Evolutionary conservation across 2,329 filamentous ascomycete species (phyloP).

Genomic region (Colletotrichum australisinense): DNA sequence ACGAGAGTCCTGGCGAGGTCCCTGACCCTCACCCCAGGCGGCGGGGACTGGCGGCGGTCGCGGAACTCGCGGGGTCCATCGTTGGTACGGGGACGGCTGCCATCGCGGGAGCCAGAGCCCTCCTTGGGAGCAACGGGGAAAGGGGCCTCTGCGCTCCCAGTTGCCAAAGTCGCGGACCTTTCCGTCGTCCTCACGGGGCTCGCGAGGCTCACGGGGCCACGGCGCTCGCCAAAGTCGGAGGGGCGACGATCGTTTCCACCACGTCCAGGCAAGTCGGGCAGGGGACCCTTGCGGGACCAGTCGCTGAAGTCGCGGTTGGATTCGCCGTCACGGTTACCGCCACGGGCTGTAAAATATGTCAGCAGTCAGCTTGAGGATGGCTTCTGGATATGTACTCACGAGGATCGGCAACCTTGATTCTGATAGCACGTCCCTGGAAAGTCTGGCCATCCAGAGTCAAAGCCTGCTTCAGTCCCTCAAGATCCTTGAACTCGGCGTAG

Average conservation of each 20-base stretch:
- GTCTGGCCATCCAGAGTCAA: constrained; percentile 83
- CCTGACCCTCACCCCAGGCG: constrained; percentile 76
- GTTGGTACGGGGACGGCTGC: constrained; percentile 62
- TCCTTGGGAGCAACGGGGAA: constrained; percentile 72
- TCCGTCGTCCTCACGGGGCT: constrained; percentile 73
- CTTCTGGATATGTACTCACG: constrained; percentile 71
- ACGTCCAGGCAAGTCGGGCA: constrained; percentile 76
- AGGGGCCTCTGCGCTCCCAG: constrained; percentile 95
- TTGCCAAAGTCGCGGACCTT: constrained; percentile 85
- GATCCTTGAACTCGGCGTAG: constrained; percentile 91
- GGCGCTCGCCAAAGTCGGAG: constrained; percentile 61
- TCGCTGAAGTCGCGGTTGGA: constrained; percentile 82
- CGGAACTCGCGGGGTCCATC: constrained; percentile 71
- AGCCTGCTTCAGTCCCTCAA: constrained; percentile 93
- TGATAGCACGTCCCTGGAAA: constrained; percentile 90
- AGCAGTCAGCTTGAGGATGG: constrained; percentile 41
- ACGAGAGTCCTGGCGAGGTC: constrained; percentile 75
- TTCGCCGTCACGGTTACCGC: constrained; percentile 74
- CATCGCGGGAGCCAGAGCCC: constrained; percentile 61
- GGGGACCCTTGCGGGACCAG: constrained; percentile 93
- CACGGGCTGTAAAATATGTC: constrained; percentile 76
- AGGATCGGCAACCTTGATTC: constrained; percentile 96
- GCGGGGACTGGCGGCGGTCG: constrained; percentile 76
- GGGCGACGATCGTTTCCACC: constrained; percentile 55
- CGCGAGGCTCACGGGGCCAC: constrained; percentile 67